Base-by-base conservation (phyloP, 78 protist genomes). In the Emiliania huxleyi region DNA sequence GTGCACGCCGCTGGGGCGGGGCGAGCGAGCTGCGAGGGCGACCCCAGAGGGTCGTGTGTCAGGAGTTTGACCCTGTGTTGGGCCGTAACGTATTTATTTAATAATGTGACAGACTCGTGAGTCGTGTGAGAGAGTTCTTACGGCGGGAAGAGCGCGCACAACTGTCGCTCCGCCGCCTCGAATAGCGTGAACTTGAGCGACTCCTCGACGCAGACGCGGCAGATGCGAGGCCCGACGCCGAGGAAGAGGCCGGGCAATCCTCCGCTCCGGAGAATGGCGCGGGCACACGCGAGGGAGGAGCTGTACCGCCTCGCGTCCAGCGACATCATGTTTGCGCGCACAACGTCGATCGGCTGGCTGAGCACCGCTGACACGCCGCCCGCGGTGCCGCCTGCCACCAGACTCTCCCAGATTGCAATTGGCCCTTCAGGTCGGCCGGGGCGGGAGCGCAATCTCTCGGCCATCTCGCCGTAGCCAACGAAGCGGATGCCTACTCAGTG, bases 351-450 rank as follows among this genome's bases (percentile, higher is more conserved):
- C 25, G 85, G 85, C 85, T 77, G 85, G 33, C 33, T 18, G 48
- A 77, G 46, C 18, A 77, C 85, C 5, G 85, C 85, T 2, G 35
- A 22, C 33, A 77, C n/a, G 25, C 46, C 85, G 23, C 85, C 85
- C 11, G 85, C 85, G 85, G 15, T 18, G n/a, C 85, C 85, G n/a
- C 85, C 85, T 33, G 85, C 85, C 37, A 77, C 33, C 85, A 77
- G 37, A 19, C 46, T 40, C 46, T 77, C 18, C 85, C 44, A 40
- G 46, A 18, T 8, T 4, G 35, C 29, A 1, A 71, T 35, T 18
- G 81, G 35, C 42, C 29, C 29, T 1, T 26, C 19, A 35, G 35
- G 29, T 5, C 40, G 12, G 18, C 44, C 44, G 44, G 8, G 62
- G 29, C 15, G 62, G 29, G 62, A 52, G 8, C 15, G 8, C 62